Evolutionary conservation across 2,329 filamentous ascomycete species (phyloP), one percentile per base, ranked within the genome.

Genomic region (Trichoderma hamatum): DNA sequence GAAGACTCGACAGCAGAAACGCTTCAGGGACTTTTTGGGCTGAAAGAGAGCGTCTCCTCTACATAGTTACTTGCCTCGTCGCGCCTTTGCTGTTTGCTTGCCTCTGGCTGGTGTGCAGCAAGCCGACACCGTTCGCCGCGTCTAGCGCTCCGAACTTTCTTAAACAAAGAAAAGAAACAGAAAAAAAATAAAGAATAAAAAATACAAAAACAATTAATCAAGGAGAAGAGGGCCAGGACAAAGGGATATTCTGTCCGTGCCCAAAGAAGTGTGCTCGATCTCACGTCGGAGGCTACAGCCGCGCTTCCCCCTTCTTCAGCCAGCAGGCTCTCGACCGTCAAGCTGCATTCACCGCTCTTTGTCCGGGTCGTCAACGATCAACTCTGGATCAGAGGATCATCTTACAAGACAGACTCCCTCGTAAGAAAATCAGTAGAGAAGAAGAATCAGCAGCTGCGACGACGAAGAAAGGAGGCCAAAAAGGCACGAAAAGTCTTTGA

Each of bases 341-440:
- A 89, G 78, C 84, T 89, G 89, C 89, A 91, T 89, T 92, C 89
- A 73, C 88, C 88, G 81, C 86, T 91, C 75, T 90, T 91, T 79
- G 83, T 90, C 79, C 85, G 87, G 78, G 82, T 86, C 75, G 82
- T 83, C 61, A 82, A 82, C 72, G 75, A 79, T 64, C 77, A 79
- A 49, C 79, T 85, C 62, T 82, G 78, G 77, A 74, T 78, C 72
- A 73, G 77, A 75, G 65, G 71, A 63, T 67, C 69, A 46, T 60
- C 59, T 28, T 71, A 73, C 65, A 71, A 73, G 68, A 61, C 69
- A 32, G 52, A 64, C n/a, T 67, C 74, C 19, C 62, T 62, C 9
- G 70, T 73, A 52, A 71, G 73, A 26, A 72, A 69, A 54, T 74
- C 74, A 55, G 74, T 80, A 60, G 73, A 75, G 36, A 76, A 75